Percentiles rank a stretch among this genome's conserved stretches.
Conservation (phyloP, 2,329 filamentous ascomycete species). For the Phyllosticta citribraziliensis region DNA sequence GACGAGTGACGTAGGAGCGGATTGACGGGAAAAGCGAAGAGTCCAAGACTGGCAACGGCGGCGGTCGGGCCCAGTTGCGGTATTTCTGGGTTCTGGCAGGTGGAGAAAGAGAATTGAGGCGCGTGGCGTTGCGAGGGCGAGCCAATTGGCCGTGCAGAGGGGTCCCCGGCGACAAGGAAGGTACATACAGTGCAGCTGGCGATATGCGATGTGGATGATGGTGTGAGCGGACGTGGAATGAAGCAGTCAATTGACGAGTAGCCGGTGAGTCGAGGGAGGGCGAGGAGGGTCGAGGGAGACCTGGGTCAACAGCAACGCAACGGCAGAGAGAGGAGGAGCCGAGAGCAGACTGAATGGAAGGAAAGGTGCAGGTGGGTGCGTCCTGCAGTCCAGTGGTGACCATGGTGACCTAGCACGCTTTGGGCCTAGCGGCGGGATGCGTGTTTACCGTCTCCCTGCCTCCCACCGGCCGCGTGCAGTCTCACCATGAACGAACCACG, state of each 20-base stretch:
- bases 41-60: not conserved
- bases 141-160: not conserved
- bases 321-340: not conserved
- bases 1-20: not conserved
- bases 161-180: not conserved
- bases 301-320: not conserved
- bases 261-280: not conserved
- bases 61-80: not conserved
- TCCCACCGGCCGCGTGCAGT: not conserved
- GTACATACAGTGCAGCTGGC: not conserved
- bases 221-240: not conserved
- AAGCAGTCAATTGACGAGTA: not conserved
- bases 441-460: not conserved
- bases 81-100: not conserved
- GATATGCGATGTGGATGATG: not conserved
- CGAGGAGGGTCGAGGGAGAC: not conserved
- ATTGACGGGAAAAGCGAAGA: not conserved
- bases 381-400: too few relatives aligned
- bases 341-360: not conserved
- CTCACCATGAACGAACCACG: not conserved
- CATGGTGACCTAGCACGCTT: not conserved
- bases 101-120: not conserved
- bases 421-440: not conserved
- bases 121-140: not conserved
- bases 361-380: too few relatives aligned